Base-by-base conservation (phyloP, 1,284 basidiomycete species). In the Ceratobasidium papillatum region DNA sequence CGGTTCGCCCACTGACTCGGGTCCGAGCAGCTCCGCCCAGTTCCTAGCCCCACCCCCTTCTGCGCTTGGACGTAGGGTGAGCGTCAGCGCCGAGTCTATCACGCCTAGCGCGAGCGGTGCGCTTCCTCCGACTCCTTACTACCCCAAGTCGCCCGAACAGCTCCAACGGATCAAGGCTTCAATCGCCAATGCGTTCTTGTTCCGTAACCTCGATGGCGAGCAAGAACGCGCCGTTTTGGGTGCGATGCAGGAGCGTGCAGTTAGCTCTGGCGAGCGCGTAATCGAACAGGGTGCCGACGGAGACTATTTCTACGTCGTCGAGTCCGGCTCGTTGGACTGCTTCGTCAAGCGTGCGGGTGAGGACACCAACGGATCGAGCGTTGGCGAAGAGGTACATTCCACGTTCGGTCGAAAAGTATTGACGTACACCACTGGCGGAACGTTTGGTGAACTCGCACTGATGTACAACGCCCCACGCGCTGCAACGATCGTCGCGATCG, bases 381-480 rank as follows among this genome's bases (percentile, higher is more conserved):
- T 89, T 1, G 89, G 87, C 7, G 88, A 89, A 76, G 68, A 71
- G 36, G 27, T 61, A 3, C 91, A 93, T 77, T 85, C 88, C 9
- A 86, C 88, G 75, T 91, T 89, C 80, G 94, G 94, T 61, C 92
- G 90, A 78, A 91, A 93, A 81, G 96, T 98, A 3, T 88, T 91
- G 61, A 91, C 93, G 76, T 97, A 94, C 86, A 88, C 87, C 61
- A 90, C 94, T 0, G 96, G 96, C 0, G 90, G 88, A 77, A 95
- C 93, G 63, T 99, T 99, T 79, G 97, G 98, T 65, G 98, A 99
- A 83, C 87, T 99, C 63, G 98, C 98, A 38, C 84, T 99, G 78
- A 97, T 99, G 94, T 98, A 99, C 83, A 95, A 95, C 59, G 95
- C 98, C 79, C 95, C 95, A 38, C 93, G 97, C 62, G 95, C 96